phyloP scores from a whole-genome alignment of 2,329 filamentous ascomycete species.

The Fusarium lyarnte region DNA sequence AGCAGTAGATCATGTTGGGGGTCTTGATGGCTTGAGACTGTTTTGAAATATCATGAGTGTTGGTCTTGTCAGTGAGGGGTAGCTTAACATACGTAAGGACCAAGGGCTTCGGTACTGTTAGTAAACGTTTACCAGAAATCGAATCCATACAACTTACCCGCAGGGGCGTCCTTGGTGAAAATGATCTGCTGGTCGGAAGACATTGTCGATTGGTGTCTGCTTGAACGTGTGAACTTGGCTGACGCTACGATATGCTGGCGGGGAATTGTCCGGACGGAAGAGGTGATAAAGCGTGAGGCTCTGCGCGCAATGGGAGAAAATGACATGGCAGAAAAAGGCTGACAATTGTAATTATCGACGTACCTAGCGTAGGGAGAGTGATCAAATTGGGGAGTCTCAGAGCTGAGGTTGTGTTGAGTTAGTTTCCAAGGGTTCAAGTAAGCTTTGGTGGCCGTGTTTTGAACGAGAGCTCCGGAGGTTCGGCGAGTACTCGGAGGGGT shows the following conservation, averaged over 20 bases:
- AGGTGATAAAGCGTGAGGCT: constrained; percentile 37
- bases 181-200: constrained; percentile 61
- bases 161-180: constrained; percentile 67
- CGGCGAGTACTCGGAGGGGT: constrained; percentile 27
- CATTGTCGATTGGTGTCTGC: constrained; percentile 53
- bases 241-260: constrained; percentile 14
- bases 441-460: constrained; percentile 17
- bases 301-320: constrained; percentile 29
- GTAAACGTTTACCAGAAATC: neutral
- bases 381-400: neutral
- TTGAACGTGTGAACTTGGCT: constrained; percentile 46
- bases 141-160: constrained; percentile 56
- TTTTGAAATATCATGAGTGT: constrained; percentile 24
- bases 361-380: constrained; percentile 24
- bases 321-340: constrained; percentile 34
- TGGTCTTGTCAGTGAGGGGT: constrained; percentile 17
- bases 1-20: constrained; percentile 72
- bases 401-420: constrained; percentile 9
- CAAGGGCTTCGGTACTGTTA: constrained; percentile 58
- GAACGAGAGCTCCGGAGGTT: constrained; percentile 23
- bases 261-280: constrained; percentile 31
- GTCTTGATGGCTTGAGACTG: constrained; percentile 75
- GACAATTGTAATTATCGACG: constrained; percentile 9
- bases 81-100: constrained; percentile 66
- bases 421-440: constrained; percentile 11